Evolutionary conservation across 83 land plant species (phyloP).

Genomic region (Diphasiastrum complanatum): DNA sequence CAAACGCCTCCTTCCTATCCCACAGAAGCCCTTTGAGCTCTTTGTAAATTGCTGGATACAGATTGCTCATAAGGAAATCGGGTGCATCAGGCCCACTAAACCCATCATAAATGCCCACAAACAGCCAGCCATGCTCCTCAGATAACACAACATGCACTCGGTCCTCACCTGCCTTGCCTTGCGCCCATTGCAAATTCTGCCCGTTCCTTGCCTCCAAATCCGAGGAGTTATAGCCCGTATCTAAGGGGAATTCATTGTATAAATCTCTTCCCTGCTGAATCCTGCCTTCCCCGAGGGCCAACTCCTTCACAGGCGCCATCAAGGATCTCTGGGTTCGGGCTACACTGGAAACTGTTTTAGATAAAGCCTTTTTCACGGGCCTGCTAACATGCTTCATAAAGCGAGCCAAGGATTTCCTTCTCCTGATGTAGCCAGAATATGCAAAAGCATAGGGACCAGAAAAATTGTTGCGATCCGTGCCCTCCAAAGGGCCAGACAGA

Average conservation of each 20-base stretch:
- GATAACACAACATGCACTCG: slow-evolving; percentile 95
- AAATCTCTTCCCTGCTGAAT: too few species aligned
- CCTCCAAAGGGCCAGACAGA: slow-evolving; percentile 70
- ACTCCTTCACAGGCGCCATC: slow-evolving; percentile 34
- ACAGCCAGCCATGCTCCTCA: slow-evolving; percentile 95
- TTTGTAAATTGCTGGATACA: slow-evolving; percentile 66
- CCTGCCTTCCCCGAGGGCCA: slow-evolving; percentile 19
- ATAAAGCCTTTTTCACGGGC: slow-evolving; percentile 41
- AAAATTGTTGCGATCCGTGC: slow-evolving; percentile 31
- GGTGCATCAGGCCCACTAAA: slow-evolving; percentile 98
- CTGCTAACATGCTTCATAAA: slow-evolving; percentile 48
- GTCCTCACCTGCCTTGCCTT: slow-evolving; percentile 99
- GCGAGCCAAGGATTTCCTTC: slow-evolving; percentile 34
- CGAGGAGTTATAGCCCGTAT: slow-evolving; percentile 24
- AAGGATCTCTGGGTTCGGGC: too few species aligned
- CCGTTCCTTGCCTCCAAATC: slow-evolving; percentile 36
- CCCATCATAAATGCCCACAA: slow-evolving; percentile 97
- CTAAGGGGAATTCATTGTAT: slow-evolving; percentile 31
- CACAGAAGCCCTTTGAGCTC: slow-evolving; percentile 84
- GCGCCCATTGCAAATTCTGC: slow-evolving; percentile 91
- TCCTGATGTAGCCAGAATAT: slow-evolving; percentile 19
- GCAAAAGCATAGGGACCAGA: slow-evolving; percentile 42
- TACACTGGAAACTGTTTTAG: slow-evolving; percentile 35
- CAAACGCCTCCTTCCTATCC: slow-evolving; percentile 45
- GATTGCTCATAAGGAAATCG: slow-evolving; percentile 78